phyloP scores from a whole-genome alignment of 768 basidiomycete genomes.

The Amanita phalloides region DNA sequence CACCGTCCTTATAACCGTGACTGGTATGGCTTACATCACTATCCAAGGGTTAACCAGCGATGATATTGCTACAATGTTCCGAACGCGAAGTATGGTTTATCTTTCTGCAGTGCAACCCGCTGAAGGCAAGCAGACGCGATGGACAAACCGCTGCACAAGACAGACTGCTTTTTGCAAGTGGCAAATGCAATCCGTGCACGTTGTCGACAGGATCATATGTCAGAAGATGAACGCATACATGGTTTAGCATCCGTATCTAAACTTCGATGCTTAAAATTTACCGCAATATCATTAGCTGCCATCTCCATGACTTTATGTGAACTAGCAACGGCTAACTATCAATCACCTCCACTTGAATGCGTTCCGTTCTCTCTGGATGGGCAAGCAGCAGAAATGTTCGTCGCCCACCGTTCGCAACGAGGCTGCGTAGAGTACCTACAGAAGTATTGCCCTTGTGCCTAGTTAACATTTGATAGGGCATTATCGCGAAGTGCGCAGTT shows the following conservation, averaged over 20 bases:
- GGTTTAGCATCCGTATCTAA: constrained; percentile 22
- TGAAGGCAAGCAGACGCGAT: background rate
- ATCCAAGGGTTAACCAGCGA: background rate
- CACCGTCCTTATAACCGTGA: too few species aligned
- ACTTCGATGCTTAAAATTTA: background rate
- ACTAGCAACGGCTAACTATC: constrained; percentile 60
- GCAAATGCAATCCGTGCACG: constrained; percentile 33
- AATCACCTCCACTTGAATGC: constrained; percentile 63
- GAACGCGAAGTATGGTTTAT: background rate
- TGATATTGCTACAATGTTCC: background rate
- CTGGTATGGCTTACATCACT: too few species aligned
- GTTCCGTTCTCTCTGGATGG: constrained; percentile 20
- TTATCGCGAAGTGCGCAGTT: constrained; percentile 70
- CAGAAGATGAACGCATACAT: constrained; percentile 50
- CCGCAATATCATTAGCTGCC: constrained; percentile 33
- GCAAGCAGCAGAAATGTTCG: constrained; percentile 32
- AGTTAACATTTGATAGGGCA: constrained; percentile 31
- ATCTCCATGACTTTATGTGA: constrained; percentile 76
- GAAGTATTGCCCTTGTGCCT: background rate
- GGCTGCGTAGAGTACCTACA: constrained; percentile 23
- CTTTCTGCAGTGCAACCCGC: background rate
- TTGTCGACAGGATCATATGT: constrained; percentile 48
- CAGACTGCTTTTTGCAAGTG: constrained; percentile 56
- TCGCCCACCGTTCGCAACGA: constrained; percentile 26
- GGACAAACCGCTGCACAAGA: constrained; percentile 16